phyloP scores from a whole-genome alignment of 768 basidiomycete species.

The Asterophora parasitica region DNA sequence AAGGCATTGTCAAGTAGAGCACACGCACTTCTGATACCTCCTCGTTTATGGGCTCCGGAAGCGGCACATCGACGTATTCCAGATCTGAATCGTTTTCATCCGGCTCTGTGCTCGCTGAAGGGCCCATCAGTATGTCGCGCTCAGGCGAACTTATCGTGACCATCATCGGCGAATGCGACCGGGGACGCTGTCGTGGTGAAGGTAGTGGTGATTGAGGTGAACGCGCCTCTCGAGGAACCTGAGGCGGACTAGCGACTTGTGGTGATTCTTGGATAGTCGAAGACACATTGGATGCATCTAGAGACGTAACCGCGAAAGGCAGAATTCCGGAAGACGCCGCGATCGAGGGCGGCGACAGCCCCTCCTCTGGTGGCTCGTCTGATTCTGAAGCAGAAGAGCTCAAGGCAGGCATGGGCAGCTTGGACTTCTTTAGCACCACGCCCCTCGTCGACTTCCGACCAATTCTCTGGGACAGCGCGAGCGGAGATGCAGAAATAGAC shows the following conservation, averaged over 20 bases:
- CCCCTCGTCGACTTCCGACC: constrained; percentile 10
- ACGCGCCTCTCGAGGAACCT: too few relatives aligned
- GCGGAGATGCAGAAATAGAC: not conserved
- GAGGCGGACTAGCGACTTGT: not conserved
- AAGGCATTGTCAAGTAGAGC: not conserved
- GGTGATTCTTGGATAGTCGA: not conserved
- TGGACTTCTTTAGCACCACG: not conserved
- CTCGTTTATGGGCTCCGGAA: not conserved
- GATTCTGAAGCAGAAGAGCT: not conserved
- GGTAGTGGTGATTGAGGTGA: too few relatives aligned
- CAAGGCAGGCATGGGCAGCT: not conserved
- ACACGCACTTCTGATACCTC: constrained; percentile 7
- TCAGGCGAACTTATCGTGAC: too few relatives aligned
- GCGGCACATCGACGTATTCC: constrained; percentile 11
- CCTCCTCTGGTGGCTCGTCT: too few relatives aligned
- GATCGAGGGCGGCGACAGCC: too few relatives aligned
- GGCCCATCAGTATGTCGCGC: not conserved
- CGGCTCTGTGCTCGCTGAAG: not conserved
- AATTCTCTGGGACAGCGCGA: constrained; percentile 4
- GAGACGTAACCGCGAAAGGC: too few relatives aligned
- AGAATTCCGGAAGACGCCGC: too few relatives aligned
- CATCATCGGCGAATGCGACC: too few relatives aligned
- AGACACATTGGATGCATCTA: not conserved
- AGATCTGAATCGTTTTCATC: constrained; percentile 9
- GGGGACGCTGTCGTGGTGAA: too few relatives aligned